Evolutionary conservation across 2,329 filamentous ascomycete genomes (phyloP), one percentile per base, ranked within the genome.

Genomic region (Paracoccidioides lutzii): DNA sequence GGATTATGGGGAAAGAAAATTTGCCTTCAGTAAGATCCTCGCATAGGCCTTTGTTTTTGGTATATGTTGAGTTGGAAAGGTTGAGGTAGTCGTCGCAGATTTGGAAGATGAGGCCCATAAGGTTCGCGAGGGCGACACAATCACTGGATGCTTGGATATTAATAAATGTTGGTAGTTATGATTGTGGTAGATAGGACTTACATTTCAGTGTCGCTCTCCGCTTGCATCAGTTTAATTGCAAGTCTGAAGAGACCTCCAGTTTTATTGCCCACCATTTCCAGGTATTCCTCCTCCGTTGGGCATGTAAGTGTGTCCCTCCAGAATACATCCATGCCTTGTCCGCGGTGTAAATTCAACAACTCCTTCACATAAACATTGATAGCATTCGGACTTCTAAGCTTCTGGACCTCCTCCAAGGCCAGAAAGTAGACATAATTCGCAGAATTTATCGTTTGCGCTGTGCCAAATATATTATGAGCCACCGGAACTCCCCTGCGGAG

Each of bases 1-100:
- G 66, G 45, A 68, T 64, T 53, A 68, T 62, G 7, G 66, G 61
- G 50, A 67, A 66, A 7, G 64, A 66, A 55, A 66, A 67, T 60
- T 67, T 67, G 3, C 64, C 64, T 53, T 68, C 66, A 5, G 62
- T 66, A 7, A 68, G 58, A 54, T 67, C 65, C 59, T 67, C 63
- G 59, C 90, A 93, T 64, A 93, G 80, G 55, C 90, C 90, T 75
- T 95, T 96, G 71, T 93, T 90, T 60, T 83, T 76, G 43, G 81
- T 82, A 75, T 95, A 95, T 66, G 83, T 76, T 35, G 71, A 71
- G 50, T 58, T 63, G 32, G 76, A 78, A 55, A 96, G 81, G 69
- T 95, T 95, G 70, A 88, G 81, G 74, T 95, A 94, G 77, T 95
- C 90, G 74, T 72, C 67, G 41, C 67, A 65, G 40, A 70, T 67